A percentile compares a stretch with the other conserved stretches of the same genome.
phyloP scores from a whole-genome alignment of 2,329 filamentous ascomycete species.

The Colletotrichum sojae region DNA sequence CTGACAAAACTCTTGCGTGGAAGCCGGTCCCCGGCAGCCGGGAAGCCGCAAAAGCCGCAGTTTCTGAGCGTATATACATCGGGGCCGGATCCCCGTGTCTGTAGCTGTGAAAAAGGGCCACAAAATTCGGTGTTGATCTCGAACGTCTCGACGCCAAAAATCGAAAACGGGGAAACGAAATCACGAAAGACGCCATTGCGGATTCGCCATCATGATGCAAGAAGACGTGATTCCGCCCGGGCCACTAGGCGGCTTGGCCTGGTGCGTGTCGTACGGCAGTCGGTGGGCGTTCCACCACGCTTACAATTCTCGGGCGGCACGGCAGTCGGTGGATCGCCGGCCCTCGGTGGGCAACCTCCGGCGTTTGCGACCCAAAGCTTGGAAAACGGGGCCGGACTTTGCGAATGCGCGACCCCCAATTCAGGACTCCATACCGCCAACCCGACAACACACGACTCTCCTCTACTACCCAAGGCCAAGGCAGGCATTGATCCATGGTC shows the following conservation, averaged over 20 bases:
- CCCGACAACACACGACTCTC: constrained; percentile 15
- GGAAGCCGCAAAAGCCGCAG: constrained; percentile 28
- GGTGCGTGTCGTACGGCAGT: constrained; percentile 28
- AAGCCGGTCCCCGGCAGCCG: constrained; percentile 37
- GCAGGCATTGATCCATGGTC: constrained; percentile 23
- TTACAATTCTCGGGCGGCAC: constrained; percentile 27
- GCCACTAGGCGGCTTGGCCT: constrained; percentile 36
- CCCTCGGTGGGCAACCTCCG: constrained; percentile 28
- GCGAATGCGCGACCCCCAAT: neutral
- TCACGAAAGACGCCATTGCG: constrained; percentile 13
- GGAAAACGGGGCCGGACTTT: constrained; percentile 19
- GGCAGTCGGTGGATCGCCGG: constrained; percentile 33
- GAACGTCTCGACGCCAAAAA: neutral
- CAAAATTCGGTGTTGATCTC: constrained; percentile 4
- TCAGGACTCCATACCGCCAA: constrained; percentile 2
- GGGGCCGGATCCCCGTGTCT: constrained; percentile 17
- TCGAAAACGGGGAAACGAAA: neutral
- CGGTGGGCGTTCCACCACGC: constrained; percentile 1
- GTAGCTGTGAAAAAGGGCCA: neutral
- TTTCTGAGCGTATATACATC: constrained; percentile 21
- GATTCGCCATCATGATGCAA: constrained; percentile 39
- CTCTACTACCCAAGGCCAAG: neutral
- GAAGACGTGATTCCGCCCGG: constrained; percentile 37
- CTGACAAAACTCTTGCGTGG: constrained; percentile 8
- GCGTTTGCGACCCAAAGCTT: constrained; percentile 3